Evolutionary conservation across 768 basidiomycete species (phyloP), one percentile per base, ranked within the genome.

Genomic region (Mrakia frigida): DNA sequence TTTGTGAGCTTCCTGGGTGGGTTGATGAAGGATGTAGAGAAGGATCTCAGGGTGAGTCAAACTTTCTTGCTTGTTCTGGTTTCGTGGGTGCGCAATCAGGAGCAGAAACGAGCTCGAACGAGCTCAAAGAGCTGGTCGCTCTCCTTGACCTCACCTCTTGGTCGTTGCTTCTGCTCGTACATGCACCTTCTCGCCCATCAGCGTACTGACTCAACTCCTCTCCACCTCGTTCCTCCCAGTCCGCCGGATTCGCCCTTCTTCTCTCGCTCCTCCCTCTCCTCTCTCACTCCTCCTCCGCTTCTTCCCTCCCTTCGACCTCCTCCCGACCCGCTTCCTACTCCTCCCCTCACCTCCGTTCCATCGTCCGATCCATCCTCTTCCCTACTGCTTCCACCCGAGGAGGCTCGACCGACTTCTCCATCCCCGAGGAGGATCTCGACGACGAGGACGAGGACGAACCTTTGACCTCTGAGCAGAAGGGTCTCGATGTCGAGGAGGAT

Each of bases 11-110:
- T 91, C 68, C 85, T 97, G 68, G 86, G 86, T 23, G 88, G 89
- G 2, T 82, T 95, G 39, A 80, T 96, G 78, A 87, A 91, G 81
- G 91, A 93, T 79, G 88, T 90, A 31, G 94, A 98, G 81, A 86
- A 89, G 61, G 83, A 86, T 14, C 81, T 98, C 41, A 86, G 90
- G 81, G 94, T 95, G 80, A 76, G 91, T 83, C 9, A 6, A 14
- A 0, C 52, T 52, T 33, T 33, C 7, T 7, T 70, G 9, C 72
- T 46, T 31, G 37, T 31, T 16, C 9, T 7, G 18, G 4, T 46
- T 56, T 16, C 6, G 1, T 52, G 31, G 39, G 25, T 35, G 39
- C n/a, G 69, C 16, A 70, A 41, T 10, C 0, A 28, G 16, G n/a
- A 50, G 50, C n/a, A 31, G n/a, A 28, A 14, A 21, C 23, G 31